These are phyloP conservation scores for Thalassiosira pacifica DNA, from an alignment of 352 stramenopile species.

Conservation along the genomic window DNA sequence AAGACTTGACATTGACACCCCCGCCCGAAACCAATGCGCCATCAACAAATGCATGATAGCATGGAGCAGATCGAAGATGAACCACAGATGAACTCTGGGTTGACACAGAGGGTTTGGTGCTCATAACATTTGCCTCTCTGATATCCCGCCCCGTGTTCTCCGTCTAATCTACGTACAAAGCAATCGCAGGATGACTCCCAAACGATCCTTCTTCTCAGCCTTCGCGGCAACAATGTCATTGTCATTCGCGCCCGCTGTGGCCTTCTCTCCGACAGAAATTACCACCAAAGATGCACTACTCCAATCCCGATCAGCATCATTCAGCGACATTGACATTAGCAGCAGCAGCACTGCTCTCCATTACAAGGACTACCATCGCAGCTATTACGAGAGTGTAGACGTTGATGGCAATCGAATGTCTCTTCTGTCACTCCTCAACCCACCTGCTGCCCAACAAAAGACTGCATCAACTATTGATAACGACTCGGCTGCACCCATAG, in stretches of 20 bases:
- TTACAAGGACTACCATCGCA: constrained; percentile 8
- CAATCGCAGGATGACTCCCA: background rate
- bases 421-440: background rate
- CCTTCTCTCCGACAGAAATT: background rate
- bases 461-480: no score
- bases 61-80: no score
- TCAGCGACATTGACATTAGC: background rate
- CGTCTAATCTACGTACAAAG: background rate
- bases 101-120: no score
- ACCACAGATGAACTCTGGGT: no score
- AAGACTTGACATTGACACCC: no score
- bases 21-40: no score
- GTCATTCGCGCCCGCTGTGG: background rate
- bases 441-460: background rate
- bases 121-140: no score
- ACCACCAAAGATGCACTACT: background rate
- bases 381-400: constrained; percentile 1
- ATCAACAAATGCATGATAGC: no score
- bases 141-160: no score
- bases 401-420: constrained; percentile 3
- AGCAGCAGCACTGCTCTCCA: background rate
- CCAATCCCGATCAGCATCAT: background rate
- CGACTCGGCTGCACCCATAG: no score
- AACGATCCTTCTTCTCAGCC: background rate
- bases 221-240: background rate